Conservation (phyloP, 148 eudicot species). For the Heliosperma pusillum region DNA sequence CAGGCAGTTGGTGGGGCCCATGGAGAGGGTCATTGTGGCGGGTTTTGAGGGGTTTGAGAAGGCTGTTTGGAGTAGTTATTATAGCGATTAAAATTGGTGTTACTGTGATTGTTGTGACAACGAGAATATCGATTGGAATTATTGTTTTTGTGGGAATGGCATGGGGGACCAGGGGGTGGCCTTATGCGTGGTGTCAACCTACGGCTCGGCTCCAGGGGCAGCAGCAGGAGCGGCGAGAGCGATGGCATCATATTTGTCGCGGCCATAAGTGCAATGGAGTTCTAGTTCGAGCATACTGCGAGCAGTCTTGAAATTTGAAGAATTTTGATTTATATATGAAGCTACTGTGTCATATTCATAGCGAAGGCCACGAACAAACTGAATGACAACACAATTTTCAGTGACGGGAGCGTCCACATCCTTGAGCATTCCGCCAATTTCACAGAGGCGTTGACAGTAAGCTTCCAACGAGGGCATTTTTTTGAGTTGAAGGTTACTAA, state of each 20-base stretch:
- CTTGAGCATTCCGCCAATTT: not conserved
- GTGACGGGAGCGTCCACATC: not conserved
- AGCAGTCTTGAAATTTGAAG: not conserved
- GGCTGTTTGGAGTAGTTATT: too few relatives aligned
- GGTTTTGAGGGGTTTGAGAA: too few relatives aligned
- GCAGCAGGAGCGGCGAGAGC: not conserved
- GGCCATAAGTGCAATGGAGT: not conserved
- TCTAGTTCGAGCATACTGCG: not conserved
- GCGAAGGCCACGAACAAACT: not conserved
- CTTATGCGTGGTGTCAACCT: too few relatives aligned
- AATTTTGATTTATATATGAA: too few relatives aligned
- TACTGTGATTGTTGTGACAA: too few relatives aligned
- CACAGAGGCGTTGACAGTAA: not conserved
- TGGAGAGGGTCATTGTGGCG: too few relatives aligned
- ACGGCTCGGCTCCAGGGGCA: too few relatives aligned
- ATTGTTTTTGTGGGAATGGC: too few relatives aligned
- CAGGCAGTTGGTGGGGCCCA: too few relatives aligned
- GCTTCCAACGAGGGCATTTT: not conserved
- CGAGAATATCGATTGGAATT: too few relatives aligned
- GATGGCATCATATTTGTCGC: not conserved
- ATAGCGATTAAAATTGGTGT: too few relatives aligned
- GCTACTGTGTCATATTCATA: not conserved
- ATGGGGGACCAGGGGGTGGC: too few relatives aligned
- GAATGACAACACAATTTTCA: not conserved
- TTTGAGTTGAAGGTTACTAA: not conserved